Evolutionary conservation across 164 flowering plant species (phyloP).

Genomic region (Vitis rotundifolia): DNA sequence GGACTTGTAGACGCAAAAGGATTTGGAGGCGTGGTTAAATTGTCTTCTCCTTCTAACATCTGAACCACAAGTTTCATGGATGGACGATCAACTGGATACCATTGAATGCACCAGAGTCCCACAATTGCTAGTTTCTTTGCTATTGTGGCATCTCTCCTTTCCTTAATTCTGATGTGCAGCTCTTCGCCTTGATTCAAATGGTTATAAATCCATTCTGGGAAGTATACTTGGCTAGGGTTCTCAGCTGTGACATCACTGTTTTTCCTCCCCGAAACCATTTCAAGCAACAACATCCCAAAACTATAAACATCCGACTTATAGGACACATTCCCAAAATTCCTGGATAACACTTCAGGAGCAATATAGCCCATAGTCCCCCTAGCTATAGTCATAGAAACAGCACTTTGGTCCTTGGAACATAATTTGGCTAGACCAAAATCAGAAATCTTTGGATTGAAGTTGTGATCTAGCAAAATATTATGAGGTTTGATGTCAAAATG

Average conservation of each 20-base stretch:
- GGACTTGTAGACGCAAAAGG: conserved; percentile 5
- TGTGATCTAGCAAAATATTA: neutral
- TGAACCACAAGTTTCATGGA: conserved; percentile 25
- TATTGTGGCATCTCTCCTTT: conserved; percentile 17
- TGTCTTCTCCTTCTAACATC: conserved; percentile 23
- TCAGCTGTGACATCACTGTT: neutral
- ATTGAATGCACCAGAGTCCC: conserved; percentile 30
- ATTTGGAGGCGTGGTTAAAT: conserved; percentile 15
- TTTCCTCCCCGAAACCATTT: neutral
- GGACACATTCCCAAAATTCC: conserved; percentile 21
- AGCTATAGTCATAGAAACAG: conserved; percentile 18
- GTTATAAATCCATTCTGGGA: conserved; percentile 36
- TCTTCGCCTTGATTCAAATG: conserved; percentile 7
- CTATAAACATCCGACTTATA: conserved; percentile 28
- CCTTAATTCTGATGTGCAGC: conserved; percentile 5
- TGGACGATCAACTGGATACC: conserved; percentile 23
- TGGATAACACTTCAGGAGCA: conserved; percentile 29
- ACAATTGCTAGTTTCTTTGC: conserved; percentile 27
- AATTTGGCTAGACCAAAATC: conserved; percentile 33
- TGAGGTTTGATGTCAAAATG: conserved; percentile 11
- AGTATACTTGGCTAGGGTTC: conserved; percentile 19
- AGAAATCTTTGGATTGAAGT: conserved; percentile 26
- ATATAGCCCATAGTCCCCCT: conserved; percentile 29
- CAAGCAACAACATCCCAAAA: conserved; percentile 32
- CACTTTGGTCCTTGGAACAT: conserved; percentile 19